Evolutionary conservation across 164 flowering plant species (phyloP).

Genomic region (Euptelea pleiosperma): DNA sequence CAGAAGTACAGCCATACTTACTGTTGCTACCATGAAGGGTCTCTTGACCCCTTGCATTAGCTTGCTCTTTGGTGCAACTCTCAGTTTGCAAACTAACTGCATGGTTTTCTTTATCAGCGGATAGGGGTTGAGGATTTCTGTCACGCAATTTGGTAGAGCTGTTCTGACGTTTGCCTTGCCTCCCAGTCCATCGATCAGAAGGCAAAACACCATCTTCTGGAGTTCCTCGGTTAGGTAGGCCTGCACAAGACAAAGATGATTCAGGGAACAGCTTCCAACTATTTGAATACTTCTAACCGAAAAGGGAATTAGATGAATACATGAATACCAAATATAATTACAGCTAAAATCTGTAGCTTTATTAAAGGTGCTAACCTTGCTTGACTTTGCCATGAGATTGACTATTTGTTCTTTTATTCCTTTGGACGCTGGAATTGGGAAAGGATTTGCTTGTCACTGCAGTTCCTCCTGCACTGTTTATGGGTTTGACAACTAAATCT

Average conservation of each 20-base stretch:
- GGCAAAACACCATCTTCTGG: conserved; percentile 32
- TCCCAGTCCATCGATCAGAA: conserved; percentile 41
- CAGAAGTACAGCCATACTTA: conserved; percentile 22
- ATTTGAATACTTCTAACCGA: not conserved
- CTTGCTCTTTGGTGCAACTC: conserved; percentile 27
- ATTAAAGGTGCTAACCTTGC: conserved; percentile 35
- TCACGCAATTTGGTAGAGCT: conserved; percentile 41
- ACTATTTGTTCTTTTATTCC: conserved; percentile 14
- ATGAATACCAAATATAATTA: not conserved
- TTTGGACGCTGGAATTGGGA: conserved; percentile 12
- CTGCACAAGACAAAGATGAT: conserved; percentile 29
- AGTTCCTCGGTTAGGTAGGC: conserved; percentile 33
- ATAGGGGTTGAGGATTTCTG: conserved; percentile 28
- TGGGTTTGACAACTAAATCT: conserved; percentile 21
- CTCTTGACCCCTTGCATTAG: conserved; percentile 16
- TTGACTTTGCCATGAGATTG: conserved; percentile 22
- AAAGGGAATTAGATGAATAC: not conserved
- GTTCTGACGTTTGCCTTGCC: conserved; percentile 48
- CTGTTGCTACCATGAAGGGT: conserved; percentile 24
- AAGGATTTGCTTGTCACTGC: conserved; percentile 13
- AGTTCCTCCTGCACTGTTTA: conserved; percentile 23
- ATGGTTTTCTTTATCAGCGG: conserved; percentile 42
- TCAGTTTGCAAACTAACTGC: conserved; percentile 25
- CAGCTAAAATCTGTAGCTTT: not conserved
- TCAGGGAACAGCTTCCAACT: conserved; percentile 4